Evolutionary conservation across 2,329 filamentous ascomycete genomes (phyloP).

Genomic region (Orbilia quercus): DNA sequence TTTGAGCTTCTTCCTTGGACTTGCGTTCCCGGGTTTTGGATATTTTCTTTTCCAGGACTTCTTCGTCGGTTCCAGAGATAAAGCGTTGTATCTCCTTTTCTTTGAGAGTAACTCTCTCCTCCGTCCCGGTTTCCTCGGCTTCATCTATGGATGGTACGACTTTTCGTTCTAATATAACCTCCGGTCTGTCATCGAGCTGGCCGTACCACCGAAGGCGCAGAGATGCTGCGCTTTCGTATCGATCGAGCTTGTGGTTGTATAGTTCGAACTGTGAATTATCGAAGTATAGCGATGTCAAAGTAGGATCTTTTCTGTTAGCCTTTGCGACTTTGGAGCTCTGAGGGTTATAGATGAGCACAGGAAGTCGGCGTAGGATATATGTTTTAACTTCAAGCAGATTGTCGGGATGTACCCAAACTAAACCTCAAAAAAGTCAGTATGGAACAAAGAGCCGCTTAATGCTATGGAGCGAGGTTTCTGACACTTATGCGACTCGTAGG

Average conservation of each 20-base stretch:
- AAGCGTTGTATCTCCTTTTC: conserved; percentile 92
- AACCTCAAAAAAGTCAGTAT: conserved; percentile 17
- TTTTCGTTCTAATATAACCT: conserved; percentile 91
- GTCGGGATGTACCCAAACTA: conserved; percentile 94
- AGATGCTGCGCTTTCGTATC: conserved; percentile 79
- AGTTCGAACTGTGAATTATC: conserved; percentile 87
- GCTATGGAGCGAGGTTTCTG: conserved; percentile 62
- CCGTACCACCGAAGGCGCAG: conserved; percentile 92
- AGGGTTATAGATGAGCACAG: conserved; percentile 91
- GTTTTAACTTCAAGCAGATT: conserved; percentile 98
- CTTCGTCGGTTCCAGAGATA: conserved; percentile 76
- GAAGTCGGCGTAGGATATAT: conserved; percentile 87
- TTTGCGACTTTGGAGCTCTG: conserved; percentile 85
- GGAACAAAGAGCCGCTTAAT: too few relatives aligned
- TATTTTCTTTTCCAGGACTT: conserved; percentile 90
- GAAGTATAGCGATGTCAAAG: conserved; percentile 95
- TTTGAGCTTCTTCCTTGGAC: conserved; percentile 75
- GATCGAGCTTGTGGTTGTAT: conserved; percentile 85
- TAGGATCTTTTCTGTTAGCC: conserved; percentile 80
- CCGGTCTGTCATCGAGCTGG: conserved; percentile 79
- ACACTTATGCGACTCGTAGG: conserved; percentile 89
- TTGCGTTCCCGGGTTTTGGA: conserved; percentile 83
- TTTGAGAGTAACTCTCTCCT: conserved; percentile 76
- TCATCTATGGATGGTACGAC: conserved; percentile 67
- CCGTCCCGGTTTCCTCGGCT: conserved; percentile 71